Base-by-base conservation (phyloP, 345 rosid genomes). In the Euphorbia lathyris region DNA sequence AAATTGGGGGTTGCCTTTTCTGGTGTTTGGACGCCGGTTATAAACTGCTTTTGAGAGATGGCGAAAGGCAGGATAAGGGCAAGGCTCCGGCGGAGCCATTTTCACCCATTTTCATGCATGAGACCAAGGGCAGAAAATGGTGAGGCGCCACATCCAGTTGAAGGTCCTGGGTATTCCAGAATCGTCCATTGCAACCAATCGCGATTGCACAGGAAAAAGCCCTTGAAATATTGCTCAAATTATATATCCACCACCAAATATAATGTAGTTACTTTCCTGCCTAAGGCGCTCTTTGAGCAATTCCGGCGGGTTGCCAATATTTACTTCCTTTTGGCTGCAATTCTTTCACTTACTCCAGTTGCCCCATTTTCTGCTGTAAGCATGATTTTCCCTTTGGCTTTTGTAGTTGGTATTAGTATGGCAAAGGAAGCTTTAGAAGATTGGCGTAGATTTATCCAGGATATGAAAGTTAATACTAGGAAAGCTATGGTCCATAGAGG, bases 381-480 rank as follows among this genome's bases (percentile, higher is more conserved):
- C 79, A 92, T 92, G 96, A 91, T 95, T 69, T 85, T 90, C 30
- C 99, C 99, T 0, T 82, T 95, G 74, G 90, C 85, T 30, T 83
- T 95, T 75, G 98, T 95, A 73, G 89, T 95, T 32, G 99, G 99
- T 19, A 83, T 90, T 34, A 95, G 97, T 74, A 95, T 95, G 97
- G 84, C 84, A 3, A 95, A 95, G 84, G 99, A 95, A 71, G 98
- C 90, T 58, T 73, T 95, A 59, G 99, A 95, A 74, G 99, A 95
- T 72, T 95, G 99, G 99, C 88, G 80, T 27, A 87, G 99, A 88
- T 88, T 90, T 79, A 80, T 85, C 82, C 99, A 95, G 77, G 99
- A 95, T 60, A 84, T 85, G 80, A 86, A 88, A 86, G 95, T 94
- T 12, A 94, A 94, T 70, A 75, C 69, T 4, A 79, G 97, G 67